Evolutionary conservation across 306 rosid genomes (phyloP).

Genomic region (Astragalus glycyphyllos): DNA sequence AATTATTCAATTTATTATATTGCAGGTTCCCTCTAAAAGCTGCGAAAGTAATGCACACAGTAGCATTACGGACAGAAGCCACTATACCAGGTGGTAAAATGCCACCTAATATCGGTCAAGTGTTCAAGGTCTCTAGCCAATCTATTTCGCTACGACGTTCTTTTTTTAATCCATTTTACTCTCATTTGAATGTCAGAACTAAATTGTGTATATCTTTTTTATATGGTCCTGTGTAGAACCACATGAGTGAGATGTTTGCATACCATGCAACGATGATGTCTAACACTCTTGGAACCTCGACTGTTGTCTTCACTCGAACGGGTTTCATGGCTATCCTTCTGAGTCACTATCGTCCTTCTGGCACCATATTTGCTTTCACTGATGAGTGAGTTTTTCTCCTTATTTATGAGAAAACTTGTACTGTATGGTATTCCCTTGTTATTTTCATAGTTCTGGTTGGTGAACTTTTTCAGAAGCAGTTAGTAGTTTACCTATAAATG

Average conservation of each 20-base stretch:
- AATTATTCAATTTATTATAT: constrained; percentile 30
- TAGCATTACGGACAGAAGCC: constrained; percentile 93
- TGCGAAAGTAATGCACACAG: constrained; percentile 98
- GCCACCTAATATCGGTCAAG: constrained; percentile 91
- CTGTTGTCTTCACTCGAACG: constrained; percentile 88
- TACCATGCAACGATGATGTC: constrained; percentile 99
- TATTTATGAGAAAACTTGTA: neutral
- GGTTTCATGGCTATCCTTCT: constrained; percentile 93
- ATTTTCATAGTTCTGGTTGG: constrained; percentile 9
- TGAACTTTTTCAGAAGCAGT: neutral
- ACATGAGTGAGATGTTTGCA: constrained; percentile 99
- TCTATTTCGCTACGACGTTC: constrained; percentile 1
- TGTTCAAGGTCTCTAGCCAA: constrained; percentile 71
- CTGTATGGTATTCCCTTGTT: constrained; percentile 1
- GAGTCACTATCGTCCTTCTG: constrained; percentile 93
- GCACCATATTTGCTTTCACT: constrained; percentile 90
- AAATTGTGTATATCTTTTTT: constrained; percentile 20
- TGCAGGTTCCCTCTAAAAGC: constrained; percentile 91
- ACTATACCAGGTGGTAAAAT: constrained; percentile 72
- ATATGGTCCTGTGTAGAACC: constrained; percentile 63
- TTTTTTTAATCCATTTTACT: neutral
- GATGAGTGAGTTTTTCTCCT: constrained; percentile 73
- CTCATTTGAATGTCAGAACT: constrained; percentile 24
- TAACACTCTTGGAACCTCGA: constrained; percentile 95
- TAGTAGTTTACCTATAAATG: neutral